phyloP scores from a whole-genome alignment of 2,329 filamentous ascomycete species.

The Mycosphaerelloides madeirae region DNA sequence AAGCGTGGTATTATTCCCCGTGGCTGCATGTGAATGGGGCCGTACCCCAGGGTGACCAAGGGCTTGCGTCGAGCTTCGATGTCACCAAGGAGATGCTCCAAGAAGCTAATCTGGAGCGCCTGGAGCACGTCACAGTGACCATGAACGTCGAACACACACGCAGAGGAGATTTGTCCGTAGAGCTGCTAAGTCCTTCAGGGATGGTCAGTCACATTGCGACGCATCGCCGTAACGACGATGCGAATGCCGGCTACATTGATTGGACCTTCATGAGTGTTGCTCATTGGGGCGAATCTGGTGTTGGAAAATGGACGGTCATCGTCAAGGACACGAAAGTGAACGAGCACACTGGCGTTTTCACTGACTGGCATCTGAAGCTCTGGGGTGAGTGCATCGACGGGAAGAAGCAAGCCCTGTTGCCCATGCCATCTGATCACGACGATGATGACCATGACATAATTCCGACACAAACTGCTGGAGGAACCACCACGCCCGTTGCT shows the following conservation, averaged over 20 bases:
- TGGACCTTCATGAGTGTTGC: constrained; percentile 99
- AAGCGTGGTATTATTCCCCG: constrained; percentile 89
- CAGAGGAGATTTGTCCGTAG: constrained; percentile 87
- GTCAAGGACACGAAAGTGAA: constrained; percentile 82
- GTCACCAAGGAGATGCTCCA: constrained; percentile 77
- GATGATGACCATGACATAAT: constrained; percentile 76
- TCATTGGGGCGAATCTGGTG: constrained; percentile 87
- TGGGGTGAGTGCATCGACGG: constrained; percentile 87
- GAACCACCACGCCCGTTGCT: constrained; percentile 56
- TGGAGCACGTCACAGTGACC: constrained; percentile 94
- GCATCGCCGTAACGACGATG: constrained; percentile 64
- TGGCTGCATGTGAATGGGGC: constrained; percentile 84
- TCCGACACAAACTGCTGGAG: constrained; percentile 50
- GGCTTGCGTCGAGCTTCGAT: constrained; percentile 73
- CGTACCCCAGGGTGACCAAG: constrained; percentile 80
- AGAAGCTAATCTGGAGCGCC: constrained; percentile 72
- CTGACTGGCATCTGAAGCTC: constrained; percentile 88
- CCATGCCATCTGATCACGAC: constrained; percentile 76
- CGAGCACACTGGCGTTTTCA: constrained; percentile 68
- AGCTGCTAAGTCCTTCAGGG: constrained; percentile 77
- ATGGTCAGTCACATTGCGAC: constrained; percentile 80
- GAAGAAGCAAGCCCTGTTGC: constrained; percentile 66
- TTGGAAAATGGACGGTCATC: constrained; percentile 86
- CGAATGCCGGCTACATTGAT: constrained; percentile 69
- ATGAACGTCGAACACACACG: constrained; percentile 91